phyloP scores from a whole-genome alignment of 805 yeast genomes.

The Saccharomyces mikatae region DNA sequence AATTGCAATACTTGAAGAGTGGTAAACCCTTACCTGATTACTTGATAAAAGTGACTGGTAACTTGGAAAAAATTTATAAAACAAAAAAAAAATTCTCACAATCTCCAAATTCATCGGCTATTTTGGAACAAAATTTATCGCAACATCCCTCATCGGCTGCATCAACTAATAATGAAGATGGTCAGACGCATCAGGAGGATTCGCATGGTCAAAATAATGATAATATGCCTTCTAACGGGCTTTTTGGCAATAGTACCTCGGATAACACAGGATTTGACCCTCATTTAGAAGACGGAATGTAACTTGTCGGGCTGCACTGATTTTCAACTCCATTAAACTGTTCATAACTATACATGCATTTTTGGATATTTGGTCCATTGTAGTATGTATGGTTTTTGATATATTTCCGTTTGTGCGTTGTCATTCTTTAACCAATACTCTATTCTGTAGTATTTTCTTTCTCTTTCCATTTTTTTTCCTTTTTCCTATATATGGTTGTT shows the following conservation, averaged over 20 bases:
- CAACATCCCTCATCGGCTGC: conserved; percentile 6
- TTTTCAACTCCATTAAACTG: background rate
- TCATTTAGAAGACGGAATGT: conserved; percentile 15
- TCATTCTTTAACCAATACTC: background rate
- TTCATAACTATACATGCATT: background rate
- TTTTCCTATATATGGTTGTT: background rate
- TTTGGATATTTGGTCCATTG: background rate
- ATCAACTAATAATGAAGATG: conserved; percentile 4
- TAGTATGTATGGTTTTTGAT: background rate
- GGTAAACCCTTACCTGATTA: conserved; percentile 75
- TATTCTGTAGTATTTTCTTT: background rate
- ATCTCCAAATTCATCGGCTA: background rate
- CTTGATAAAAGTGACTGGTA: conserved; percentile 81
- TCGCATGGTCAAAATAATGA: background rate
- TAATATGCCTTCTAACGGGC: conserved; percentile 2
- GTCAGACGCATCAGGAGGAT: background rate
- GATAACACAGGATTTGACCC: conserved; percentile 21
- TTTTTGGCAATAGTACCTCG: conserved; percentile 11
- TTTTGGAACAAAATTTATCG: background rate
- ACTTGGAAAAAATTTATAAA: conserved; percentile 48
- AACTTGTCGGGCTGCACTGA: background rate
- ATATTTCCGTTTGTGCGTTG: background rate
- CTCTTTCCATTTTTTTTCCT: background rate
- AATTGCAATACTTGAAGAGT: conserved; percentile 71
- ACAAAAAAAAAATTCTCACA: conserved; percentile 25